Evolutionary conservation across 495 filamentous ascomycete species (phyloP).

Genomic region (Stereocaulon alpinum): DNA sequence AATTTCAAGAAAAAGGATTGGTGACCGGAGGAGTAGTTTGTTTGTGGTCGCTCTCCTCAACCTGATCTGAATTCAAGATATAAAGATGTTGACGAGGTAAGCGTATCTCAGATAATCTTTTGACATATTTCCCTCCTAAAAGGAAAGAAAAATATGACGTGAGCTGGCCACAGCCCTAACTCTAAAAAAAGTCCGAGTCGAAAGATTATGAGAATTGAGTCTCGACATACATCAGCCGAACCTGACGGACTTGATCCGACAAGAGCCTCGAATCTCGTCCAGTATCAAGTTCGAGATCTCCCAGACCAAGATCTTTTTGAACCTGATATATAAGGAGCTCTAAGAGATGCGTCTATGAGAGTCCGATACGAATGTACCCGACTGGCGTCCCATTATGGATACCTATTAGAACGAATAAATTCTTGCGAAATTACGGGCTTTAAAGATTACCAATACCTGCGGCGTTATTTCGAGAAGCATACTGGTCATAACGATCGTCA

Average conservation of each 20-base stretch:
- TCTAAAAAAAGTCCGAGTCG: neutral
- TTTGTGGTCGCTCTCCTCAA: neutral
- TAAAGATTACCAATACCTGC: neutral
- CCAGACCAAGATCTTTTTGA: neutral
- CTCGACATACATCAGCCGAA: neutral
- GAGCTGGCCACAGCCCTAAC: neutral
- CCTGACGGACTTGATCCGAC: neutral
- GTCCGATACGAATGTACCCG: neutral
- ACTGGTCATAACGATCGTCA: neutral
- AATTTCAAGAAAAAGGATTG: neutral
- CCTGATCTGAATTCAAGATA: neutral
- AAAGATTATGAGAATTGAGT: neutral
- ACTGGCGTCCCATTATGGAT: neutral
- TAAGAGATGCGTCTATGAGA: neutral
- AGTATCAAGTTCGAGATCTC: neutral
- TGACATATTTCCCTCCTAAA: neutral
- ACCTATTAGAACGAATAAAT: neutral
- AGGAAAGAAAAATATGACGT: neutral
- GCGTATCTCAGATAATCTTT: neutral
- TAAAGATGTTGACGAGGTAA: neutral
- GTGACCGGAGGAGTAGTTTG: neutral
- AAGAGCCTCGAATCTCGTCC: neutral
- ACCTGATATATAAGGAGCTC: neutral
- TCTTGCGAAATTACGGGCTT: neutral
- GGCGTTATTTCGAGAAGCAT: neutral